phyloP scores from a whole-genome alignment of 176 grass and related monocot species.

The Olyra latifolia region DNA sequence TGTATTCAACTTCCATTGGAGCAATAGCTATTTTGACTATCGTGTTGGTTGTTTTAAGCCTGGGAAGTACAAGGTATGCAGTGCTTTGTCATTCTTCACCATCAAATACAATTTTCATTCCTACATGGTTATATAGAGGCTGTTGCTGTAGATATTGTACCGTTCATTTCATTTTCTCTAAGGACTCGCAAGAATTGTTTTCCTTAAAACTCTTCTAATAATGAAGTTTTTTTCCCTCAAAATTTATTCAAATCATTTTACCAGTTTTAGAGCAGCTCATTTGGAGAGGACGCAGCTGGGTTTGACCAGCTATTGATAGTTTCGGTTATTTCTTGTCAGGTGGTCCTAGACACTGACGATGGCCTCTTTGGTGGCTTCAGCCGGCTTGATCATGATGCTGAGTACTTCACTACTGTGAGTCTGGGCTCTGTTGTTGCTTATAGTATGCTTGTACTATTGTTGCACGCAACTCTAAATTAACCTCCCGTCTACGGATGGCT shows the following conservation, averaged over 20 bases:
- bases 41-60: constrained; percentile 79
- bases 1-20: constrained; percentile 99
- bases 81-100: not conserved
- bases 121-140: not conserved
- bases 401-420: constrained; percentile 86
- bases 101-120: not conserved
- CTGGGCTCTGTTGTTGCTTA: not conserved
- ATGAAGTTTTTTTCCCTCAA: not conserved
- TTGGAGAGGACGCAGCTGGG: not conserved
- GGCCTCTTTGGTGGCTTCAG: constrained; percentile 84
- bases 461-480: not conserved
- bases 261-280: not conserved
- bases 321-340: constrained; percentile 43
- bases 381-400: constrained; percentile 73
- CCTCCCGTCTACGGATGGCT: not conserved
- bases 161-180: not conserved
- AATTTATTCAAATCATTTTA: not conserved
- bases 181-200: not conserved
- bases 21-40: constrained; percentile 86
- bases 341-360: constrained; percentile 83
- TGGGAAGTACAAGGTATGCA: constrained; percentile 92
- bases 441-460: not conserved
- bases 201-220: constrained; percentile 10
- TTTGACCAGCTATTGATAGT: constrained; percentile 5
- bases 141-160: constrained; percentile 12